These are phyloP conservation scores for Candida cerambycidarum DNA, from an alignment of 805 yeast species.

Conservation along the genomic window DNA sequence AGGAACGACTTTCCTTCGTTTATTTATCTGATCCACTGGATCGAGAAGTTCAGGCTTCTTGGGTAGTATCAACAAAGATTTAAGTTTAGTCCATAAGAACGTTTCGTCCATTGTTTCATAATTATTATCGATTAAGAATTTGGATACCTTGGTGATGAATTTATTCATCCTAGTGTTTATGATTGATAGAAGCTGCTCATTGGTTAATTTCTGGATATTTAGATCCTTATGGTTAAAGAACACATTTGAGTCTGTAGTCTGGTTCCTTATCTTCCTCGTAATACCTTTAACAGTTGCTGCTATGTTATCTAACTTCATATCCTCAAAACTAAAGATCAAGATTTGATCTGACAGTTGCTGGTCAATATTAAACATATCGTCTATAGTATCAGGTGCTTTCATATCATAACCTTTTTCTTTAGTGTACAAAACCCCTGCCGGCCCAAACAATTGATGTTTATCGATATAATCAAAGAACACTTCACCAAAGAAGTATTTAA, in stretches of 20 bases:
- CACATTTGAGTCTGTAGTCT: conserved; percentile 1
- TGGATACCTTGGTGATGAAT: conserved; percentile 36
- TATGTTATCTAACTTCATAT: conserved; percentile 57
- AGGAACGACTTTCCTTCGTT: conserved; percentile 12
- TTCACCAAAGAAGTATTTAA: conserved; percentile 62
- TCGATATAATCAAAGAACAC: conserved; percentile 71
- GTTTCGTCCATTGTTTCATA: conserved; percentile 3
- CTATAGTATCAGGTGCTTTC: conserved; percentile 20
- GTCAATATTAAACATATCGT: conserved; percentile 16
- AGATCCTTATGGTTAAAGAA: conserved; percentile 14
- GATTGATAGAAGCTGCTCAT: conserved; percentile 56
- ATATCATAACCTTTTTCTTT: conserved; percentile 36
- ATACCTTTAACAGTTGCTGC: conserved; percentile 28
- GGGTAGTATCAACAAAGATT: conserved; percentile 8
- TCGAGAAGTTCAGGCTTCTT: conserved; percentile 12
- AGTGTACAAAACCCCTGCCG: conserved; percentile 27
- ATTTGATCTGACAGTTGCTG: conserved; percentile 45
- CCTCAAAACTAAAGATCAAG: conserved; percentile 66
- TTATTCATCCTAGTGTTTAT: conserved; percentile 57
- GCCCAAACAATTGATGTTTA: conserved; percentile 58
- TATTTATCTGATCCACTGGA: conserved; percentile 17
- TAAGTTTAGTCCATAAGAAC: conserved; percentile 5
- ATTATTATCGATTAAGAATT: conserved; percentile 6
- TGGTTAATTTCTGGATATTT: conserved; percentile 40
- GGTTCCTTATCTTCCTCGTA: conserved; percentile 12